Conservation (phyloP, 73 alveolate species). For the Paramecium bursaria region DNA sequence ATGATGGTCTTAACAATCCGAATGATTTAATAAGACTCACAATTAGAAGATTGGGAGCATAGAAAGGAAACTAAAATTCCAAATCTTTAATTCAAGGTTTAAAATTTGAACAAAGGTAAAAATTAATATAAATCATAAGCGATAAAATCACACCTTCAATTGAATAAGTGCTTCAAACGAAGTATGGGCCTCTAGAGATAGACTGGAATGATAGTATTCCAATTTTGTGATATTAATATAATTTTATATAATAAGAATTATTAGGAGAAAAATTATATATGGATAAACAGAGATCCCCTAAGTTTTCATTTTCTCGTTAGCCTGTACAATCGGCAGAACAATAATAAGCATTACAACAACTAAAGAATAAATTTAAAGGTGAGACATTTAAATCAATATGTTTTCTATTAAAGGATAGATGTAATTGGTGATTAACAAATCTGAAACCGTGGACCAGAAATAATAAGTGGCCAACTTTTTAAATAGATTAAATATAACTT, state of each 20-base stretch:
- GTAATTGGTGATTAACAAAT: too few species aligned
- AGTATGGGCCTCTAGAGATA: slow-evolving; percentile 62
- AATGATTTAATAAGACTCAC: slow-evolving; percentile 76
- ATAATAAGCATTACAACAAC: not conserved
- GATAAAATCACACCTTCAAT: slow-evolving; percentile 70
- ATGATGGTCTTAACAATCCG: slow-evolving; percentile 75
- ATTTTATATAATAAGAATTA: too few species aligned
- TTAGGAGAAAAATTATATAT: too few species aligned
- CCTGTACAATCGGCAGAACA: not conserved
- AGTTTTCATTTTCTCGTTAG: slow-evolving; percentile 46
- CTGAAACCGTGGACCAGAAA: too few species aligned
- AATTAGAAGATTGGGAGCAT: slow-evolving; percentile 56
- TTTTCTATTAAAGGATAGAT: slow-evolving; percentile 15
- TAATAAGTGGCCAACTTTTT: slow-evolving; percentile 6
- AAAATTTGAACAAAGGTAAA: slow-evolving; percentile 14
- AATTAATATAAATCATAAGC: not conserved
- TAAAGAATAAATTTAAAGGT: slow-evolving; percentile 40
- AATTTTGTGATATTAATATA: slow-evolving; percentile 63
- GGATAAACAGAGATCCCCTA: too few species aligned
- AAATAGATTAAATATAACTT: not conserved
- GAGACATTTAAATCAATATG: not conserved
- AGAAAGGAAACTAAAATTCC: slow-evolving; percentile 63
- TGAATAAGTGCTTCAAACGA: slow-evolving; percentile 74
- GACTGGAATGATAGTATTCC: slow-evolving; percentile 73
- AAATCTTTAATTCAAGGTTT: slow-evolving; percentile 11